Base-by-base conservation (phyloP, 441 rosid genomes). In the Gossypium davidsonii region DNA sequence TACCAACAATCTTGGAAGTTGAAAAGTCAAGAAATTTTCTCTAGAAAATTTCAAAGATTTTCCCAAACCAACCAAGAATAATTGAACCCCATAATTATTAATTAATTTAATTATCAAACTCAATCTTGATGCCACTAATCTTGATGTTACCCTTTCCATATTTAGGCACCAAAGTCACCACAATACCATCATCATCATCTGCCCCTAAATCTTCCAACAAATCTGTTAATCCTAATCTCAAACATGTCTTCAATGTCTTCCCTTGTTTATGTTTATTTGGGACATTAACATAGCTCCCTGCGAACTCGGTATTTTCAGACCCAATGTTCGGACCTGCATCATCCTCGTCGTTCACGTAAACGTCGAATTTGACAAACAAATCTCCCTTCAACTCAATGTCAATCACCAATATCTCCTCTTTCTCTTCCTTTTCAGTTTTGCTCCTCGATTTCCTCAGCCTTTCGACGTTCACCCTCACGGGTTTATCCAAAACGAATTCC, bases 251-350 rank as follows among this genome's bases (percentile, higher is more conserved):
- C 77, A 69, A 76, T 72, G 78, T 83, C 83, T 70, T 83, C 57
- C 73, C 74, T 26, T 78, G 80, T 70, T 81, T 83, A 18, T 84
- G 85, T 66, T 55, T 80, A 49, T 83, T 89, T 2, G 91, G 90
- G 34, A 88, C 85, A 60, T 77, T 86, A 74, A 80, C 88, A 28
- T 83, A 88, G 53, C 90, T 85, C 21, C 92, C 92, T 0, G 92
- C 92, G 21, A 82, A 88, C 83, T 85, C 88, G 0, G 84, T 79
- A 14, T 85, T 76, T 2, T 48, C 78, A 0, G 89, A 85, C 1
- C 76, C 67, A 14, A 74, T 73, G 2, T 52, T 26, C 10, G 15
- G 0, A 5, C 31, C 31, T 3, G 31, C 31, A 28, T 75, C 89
- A 46, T 83, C 71, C 70, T 83, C 89, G 21, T 82, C 88, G 34